Base-by-base conservation (phyloP, 768 basidiomycete genomes). In the Leccinum variicolor region DNA sequence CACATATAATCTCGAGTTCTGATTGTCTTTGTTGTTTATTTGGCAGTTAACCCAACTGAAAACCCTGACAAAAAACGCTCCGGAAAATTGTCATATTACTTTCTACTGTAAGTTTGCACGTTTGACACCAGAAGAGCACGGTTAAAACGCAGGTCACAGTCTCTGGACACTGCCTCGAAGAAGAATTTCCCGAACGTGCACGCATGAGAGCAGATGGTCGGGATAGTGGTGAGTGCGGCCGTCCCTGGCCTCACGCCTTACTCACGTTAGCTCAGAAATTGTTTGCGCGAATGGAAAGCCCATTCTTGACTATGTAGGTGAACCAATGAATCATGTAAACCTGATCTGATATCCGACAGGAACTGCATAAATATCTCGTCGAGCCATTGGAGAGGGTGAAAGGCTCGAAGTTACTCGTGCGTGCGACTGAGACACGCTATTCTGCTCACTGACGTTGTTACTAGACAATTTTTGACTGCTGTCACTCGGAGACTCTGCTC, bases 41-140 rank as follows among this genome's bases (percentile, higher is more conserved):
- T 26, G 10, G 10, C 13, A 66, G 82, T 52, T 81, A 3, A 10
- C 3, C 8, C 48, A 78, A 36, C 79, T 84, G 28, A 60, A 73
- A 5, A 67, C 66, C 3, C 66, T 85, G 8, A 79, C 80, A 0
- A 59, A 65, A 2, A 77, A 74, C 34, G 76, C 79, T 4, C 62
- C 71, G 17, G 69, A 77, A 1, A 77, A 78, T 0, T 82, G 82
- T 54, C 76, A 69, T 3, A 80, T 82, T 61, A 76, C 82, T 53
- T 82, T 86, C 61, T 82, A 83, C 43, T 86, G 84, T 84, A 60
- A 36, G 79, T 26, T 6, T 3, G 26, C 13, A 14, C 4, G 1
- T 4, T 28, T 26, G 3, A 13, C 5, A 11, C n/a, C 2, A 11
- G n/a, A 28, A 9, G 10, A 50, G 5, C 48, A 50, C 6, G n/a